Conservation (phyloP, 495 filamentous ascomycete genomes). For the Penicillium ucsense region DNA sequence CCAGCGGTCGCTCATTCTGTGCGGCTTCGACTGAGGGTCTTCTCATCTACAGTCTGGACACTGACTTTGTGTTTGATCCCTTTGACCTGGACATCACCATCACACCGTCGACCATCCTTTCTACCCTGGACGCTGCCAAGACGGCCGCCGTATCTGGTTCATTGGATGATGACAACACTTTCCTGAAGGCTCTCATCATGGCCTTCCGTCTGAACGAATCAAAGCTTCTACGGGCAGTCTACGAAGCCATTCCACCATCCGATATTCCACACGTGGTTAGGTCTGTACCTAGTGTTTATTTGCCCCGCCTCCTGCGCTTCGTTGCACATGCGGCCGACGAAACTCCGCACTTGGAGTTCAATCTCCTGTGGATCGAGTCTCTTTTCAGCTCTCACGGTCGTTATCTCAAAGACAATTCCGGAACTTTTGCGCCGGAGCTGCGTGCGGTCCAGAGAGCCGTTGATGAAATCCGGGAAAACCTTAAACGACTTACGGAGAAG, state of each 20-base stretch:
- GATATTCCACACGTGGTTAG: slow-evolving; percentile 72
- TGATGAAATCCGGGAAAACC: slow-evolving; percentile 62
- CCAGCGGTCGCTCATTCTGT: slow-evolving; percentile 82
- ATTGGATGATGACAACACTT: slow-evolving; percentile 53
- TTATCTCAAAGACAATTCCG: slow-evolving; percentile 68
- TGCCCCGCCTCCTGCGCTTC: slow-evolving; percentile 69
- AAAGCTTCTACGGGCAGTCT: slow-evolving; percentile 68
- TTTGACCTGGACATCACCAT: slow-evolving; percentile 92
- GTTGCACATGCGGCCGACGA: slow-evolving; percentile 83
- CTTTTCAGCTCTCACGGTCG: slow-evolving; percentile 72
- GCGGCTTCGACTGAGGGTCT: slow-evolving; percentile 92
- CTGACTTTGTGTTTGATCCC: slow-evolving; percentile 71
- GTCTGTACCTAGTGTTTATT: slow-evolving; percentile 76
- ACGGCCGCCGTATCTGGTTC: slow-evolving; percentile 18
- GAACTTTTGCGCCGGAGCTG: slow-evolving; percentile 69
- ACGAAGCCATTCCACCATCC: slow-evolving; percentile 66
- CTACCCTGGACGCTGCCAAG: slow-evolving; percentile 50
- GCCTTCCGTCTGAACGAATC: slow-evolving; percentile 86
- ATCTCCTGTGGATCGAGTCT: slow-evolving; percentile 84
- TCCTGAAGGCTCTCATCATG: slow-evolving; percentile 89
- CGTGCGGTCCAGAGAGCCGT: slow-evolving; percentile 69
- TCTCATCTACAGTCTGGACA: slow-evolving; percentile 84
- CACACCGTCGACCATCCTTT: slow-evolving; percentile 71
- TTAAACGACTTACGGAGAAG: slow-evolving; percentile 69
- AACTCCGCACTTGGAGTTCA: slow-evolving; percentile 87